phyloP scores from a whole-genome alignment of 1,284 basidiomycete genomes.

The Moniliophthora roreri region DNA sequence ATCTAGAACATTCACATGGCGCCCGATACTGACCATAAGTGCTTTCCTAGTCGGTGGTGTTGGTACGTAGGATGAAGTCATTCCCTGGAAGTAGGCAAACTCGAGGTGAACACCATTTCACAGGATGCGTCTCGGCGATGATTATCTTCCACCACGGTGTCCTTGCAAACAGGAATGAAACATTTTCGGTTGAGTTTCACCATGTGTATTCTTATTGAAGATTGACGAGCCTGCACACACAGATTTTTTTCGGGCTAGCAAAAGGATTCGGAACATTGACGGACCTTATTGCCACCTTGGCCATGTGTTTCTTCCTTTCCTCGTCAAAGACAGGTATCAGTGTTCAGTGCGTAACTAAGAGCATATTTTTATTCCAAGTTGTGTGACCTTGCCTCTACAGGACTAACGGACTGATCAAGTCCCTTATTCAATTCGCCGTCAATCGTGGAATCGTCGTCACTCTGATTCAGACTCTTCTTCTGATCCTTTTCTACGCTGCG shows the following conservation, averaged over 20 bases:
- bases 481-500: slow-evolving; percentile 24
- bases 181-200: slow-evolving; percentile 29
- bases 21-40: not conserved
- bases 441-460: slow-evolving; percentile 25
- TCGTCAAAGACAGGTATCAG: slow-evolving; percentile 32
- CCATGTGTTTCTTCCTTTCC: slow-evolving; percentile 38
- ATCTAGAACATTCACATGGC: not conserved
- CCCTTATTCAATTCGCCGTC: slow-evolving; percentile 30
- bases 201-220: not conserved
- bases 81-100: not conserved
- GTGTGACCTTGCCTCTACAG: slow-evolving; percentile 18
- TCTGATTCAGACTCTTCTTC: slow-evolving; percentile 23
- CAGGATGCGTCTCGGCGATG: slow-evolving; percentile 28
- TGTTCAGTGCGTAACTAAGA: slow-evolving; percentile 26
- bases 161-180: slow-evolving; percentile 25
- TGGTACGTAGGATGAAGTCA: too few relatives aligned
- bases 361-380: too few relatives aligned
- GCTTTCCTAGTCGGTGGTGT: slow-evolving; percentile 22
- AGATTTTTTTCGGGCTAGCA: slow-evolving; percentile 41
- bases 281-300: slow-evolving; percentile 41
- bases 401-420: slow-evolving; percentile 33
- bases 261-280: slow-evolving; percentile 42
- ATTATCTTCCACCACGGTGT: slow-evolving; percentile 28
- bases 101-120: not conserved
- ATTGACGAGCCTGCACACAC: not conserved